Base-by-base conservation (phyloP, 177 flowering plant species). In the Vitis hybrid region DNA sequence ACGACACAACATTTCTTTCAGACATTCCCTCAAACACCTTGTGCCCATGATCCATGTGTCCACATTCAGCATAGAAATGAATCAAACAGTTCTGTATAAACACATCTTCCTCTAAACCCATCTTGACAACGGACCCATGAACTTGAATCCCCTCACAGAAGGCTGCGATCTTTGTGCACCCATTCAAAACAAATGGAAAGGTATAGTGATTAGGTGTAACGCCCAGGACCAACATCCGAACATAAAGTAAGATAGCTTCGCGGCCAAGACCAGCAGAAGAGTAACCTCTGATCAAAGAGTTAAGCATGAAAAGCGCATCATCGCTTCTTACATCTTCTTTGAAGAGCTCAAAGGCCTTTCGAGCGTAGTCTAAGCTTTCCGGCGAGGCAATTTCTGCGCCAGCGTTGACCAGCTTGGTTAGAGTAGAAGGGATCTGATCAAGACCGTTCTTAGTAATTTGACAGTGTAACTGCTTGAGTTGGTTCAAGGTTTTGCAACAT, bases 1-100 rank as follows among this genome's bases (percentile, higher is more conserved):
- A 87, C 0, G 92, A 82, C 10, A 89, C 90, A 34, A 87, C 89
- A 78, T 86, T 85, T 81, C 86, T 82, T 1, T 81, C 82, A 68
- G 59, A 13, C 90, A 87, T 87, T 80, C 63, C 72, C 57, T 84
- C 89, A 54, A 89, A 87, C 76, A 86, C 76, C 68, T 76, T 74
- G 1, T 75, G 66, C 16, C 76, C 86, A 65, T 39, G 57, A n/a
- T 66, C 78, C 52, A 82, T 45, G 20, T 82, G 83, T 22, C 86
- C 86, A 57, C 81, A 70, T 56, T 84, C 87, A 16, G 74, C 71
- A 53, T 86, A 87, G 12, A 82, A 79, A 73, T 86, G 86, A 50
- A 89, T 80, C 76, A 87, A 59, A 52, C 85, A 82, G 65, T 87
- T 89, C 64, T 64, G 66, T 12, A 86, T 58, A 62, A 71, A 89